A percentile compares a stretch with the other conserved stretches of the same genome.
These are phyloP conservation scores for Fusarium anthophilum DNA, from an alignment of 2,329 filamentous ascomycete species.

Conservation along the genomic window DNA sequence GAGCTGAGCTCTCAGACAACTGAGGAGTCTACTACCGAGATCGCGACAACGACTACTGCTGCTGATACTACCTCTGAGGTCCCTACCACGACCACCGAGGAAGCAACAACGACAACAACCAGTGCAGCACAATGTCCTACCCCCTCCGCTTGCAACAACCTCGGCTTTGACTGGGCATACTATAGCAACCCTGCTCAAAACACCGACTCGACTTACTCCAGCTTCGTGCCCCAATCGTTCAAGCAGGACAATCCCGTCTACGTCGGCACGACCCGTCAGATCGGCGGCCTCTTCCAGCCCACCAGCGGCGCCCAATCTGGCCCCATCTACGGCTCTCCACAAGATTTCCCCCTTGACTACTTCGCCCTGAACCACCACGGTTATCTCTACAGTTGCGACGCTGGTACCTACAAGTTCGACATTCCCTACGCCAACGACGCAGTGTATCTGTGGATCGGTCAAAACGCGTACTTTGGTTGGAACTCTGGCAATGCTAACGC, in stretches of 20 bases:
- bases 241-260: not conserved
- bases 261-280: not conserved
- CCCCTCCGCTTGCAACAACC: not conserved
- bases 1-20: not conserved
- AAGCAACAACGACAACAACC: not conserved
- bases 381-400: not conserved
- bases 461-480: not conserved
- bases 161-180: conserved; percentile 14
- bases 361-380: conserved; percentile 9
- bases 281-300: not conserved
- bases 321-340: not conserved
- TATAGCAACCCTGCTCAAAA: not conserved
- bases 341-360: accelerated
- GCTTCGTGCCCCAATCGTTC: not conserved
- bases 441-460: not conserved
- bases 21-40: not conserved
- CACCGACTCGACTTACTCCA: conserved; percentile 9
- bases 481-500: not conserved
- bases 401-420: conserved; percentile 1
- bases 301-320: accelerated
- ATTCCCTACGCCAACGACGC: conserved; percentile 10
- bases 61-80: not conserved
- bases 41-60: not conserved
- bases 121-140: not conserved
- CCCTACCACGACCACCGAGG: not conserved